Evolutionary conservation across 805 yeast species (phyloP).

Genomic region (Candida nemodendra): DNA sequence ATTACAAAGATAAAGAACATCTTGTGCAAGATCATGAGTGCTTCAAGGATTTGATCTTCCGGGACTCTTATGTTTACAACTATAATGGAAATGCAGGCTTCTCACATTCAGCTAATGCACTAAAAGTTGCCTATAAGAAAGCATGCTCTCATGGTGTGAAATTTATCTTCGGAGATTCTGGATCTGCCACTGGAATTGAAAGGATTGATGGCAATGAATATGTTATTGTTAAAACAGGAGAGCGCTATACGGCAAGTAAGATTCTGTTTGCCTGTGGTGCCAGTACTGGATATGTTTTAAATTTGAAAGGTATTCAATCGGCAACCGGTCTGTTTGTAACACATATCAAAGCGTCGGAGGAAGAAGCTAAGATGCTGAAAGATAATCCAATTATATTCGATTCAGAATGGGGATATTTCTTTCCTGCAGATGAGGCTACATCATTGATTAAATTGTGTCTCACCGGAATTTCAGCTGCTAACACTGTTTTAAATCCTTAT

Average conservation of each 20-base stretch:
- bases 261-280: conserved; percentile 39
- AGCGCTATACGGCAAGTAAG: conserved; percentile 27
- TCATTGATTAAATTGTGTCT: conserved; percentile 36
- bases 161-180: conserved; percentile 16
- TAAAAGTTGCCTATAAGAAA: conserved; percentile 23
- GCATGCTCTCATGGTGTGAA: conserved; percentile 19
- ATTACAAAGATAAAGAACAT: conserved; percentile 14
- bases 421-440: conserved; percentile 43
- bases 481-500: conserved; percentile 25
- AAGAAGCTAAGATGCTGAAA: conserved; percentile 35
- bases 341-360: conserved; percentile 36
- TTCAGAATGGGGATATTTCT: conserved; percentile 42
- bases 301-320: conserved; percentile 31
- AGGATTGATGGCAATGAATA: conserved; percentile 7
- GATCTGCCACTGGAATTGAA: conserved; percentile 5
- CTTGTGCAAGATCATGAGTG: conserved; percentile 21
- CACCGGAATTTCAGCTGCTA: conserved; percentile 15
- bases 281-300: conserved; percentile 33
- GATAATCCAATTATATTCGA: conserved; percentile 42
- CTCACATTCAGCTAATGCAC: conserved; percentile 30
- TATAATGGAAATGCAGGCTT: conserved; percentile 32
- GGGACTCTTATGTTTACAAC: conserved; percentile 13
- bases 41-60: conserved; percentile 10
- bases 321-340: conserved; percentile 39
- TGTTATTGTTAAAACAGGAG: conserved; percentile 26